Conservation (phyloP, 768 basidiomycete species). For the Pulveroboletus frians region DNA sequence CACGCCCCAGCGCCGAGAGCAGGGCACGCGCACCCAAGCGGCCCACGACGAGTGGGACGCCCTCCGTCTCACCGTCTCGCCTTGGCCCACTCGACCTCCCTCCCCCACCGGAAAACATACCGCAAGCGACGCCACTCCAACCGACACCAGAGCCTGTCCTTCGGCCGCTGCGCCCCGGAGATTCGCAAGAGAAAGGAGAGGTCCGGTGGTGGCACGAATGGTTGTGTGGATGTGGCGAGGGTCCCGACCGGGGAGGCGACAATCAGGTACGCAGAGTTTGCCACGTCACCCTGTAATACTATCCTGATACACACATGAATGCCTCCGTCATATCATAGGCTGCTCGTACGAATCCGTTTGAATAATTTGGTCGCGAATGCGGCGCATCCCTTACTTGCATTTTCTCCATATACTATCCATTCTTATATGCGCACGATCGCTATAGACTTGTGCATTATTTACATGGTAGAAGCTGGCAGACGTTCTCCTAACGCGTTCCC, state of each 20-base stretch:
- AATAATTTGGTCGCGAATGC: conserved; percentile 23
- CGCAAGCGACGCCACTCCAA: conserved; percentile 32
- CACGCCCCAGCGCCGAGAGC: background rate
- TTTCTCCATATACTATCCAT: conserved; percentile 5
- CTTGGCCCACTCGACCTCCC: conserved; percentile 52
- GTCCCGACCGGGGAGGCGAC: conserved; percentile 67
- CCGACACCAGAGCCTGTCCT: conserved; percentile 31
- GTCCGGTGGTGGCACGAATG: conserved; percentile 82
- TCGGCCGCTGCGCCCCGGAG: conserved; percentile 18
- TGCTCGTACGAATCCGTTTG: conserved; percentile 65
- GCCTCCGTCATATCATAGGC: conserved; percentile 39
- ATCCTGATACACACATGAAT: background rate
- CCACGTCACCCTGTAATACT: background rate
- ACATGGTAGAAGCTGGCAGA: conserved; percentile 1
- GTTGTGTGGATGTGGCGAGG: conserved; percentile 76
- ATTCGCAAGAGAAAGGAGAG: conserved; percentile 31
- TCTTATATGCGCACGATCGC: conserved; percentile 3
- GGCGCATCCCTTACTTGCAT: conserved; percentile 1
- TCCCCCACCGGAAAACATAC: conserved; percentile 35
- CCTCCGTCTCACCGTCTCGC: conserved; percentile 41
- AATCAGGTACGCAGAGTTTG: conserved; percentile 48
- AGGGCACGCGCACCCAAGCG: background rate
- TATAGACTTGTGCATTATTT: conserved; percentile 11
- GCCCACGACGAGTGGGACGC: conserved; percentile 5
- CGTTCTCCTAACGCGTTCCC: background rate